Conservation (phyloP, 192 early-diverging fungal genomes). For the Pecoramyces ruminantium region DNA sequence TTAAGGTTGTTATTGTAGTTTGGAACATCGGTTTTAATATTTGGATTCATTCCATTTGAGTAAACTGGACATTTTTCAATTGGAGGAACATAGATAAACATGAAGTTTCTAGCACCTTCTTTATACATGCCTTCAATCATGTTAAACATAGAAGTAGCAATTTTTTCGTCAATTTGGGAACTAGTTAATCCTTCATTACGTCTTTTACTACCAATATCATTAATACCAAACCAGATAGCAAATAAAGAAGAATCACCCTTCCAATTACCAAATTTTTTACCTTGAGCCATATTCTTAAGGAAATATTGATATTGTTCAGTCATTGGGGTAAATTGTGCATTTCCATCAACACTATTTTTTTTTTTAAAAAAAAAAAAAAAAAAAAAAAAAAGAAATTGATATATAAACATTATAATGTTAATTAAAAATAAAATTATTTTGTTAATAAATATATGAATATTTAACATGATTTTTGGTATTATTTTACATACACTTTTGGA, state of each 20-base stretch:
- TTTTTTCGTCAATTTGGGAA: not conserved
- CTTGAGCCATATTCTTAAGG: not conserved
- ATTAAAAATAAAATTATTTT: no score
- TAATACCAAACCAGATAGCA: not conserved
- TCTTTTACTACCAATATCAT: not conserved
- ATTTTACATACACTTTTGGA: not conserved
- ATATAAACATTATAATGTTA: no score
- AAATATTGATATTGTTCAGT: not conserved
- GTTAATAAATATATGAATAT: no score
- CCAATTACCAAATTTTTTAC: not conserved
- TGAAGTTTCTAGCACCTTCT: not conserved
- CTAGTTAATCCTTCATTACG: not conserved
- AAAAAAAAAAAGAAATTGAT: no score
- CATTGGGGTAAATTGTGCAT: not conserved
- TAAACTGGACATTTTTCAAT: not conserved
- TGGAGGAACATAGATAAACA: not conserved
- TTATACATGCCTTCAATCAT: not conserved
- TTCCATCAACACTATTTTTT: not conserved
- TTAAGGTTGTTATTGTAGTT: no score
- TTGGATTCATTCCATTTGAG: not conserved
- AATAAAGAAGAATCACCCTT: not conserved
- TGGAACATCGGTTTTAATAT: not conserved
- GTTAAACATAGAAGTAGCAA: not conserved
- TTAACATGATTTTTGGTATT: no score
- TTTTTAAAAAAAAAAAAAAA: no score